Conservation (phyloP, 495 filamentous ascomycete species). For the Rusavskia elegans region DNA sequence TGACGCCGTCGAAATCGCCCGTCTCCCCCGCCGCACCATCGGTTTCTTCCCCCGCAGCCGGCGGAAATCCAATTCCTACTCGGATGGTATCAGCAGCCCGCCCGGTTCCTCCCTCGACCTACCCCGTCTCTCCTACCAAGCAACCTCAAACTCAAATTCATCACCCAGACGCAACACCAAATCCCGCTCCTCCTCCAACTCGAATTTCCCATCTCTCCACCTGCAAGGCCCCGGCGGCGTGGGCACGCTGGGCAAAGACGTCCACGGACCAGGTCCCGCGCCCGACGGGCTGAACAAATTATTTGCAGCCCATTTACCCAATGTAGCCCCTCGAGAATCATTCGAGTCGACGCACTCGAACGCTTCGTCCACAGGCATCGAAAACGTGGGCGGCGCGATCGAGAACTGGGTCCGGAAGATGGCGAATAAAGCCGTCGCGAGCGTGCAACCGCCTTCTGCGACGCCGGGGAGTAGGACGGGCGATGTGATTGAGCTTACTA, state of each 20-base stretch:
- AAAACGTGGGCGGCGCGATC: conserved; percentile 69
- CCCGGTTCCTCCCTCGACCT: conserved; percentile 49
- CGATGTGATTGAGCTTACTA: conserved; percentile 72
- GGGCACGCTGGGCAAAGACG: conserved; percentile 54
- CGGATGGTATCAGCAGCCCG: conserved; percentile 38
- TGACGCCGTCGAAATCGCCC: conserved; percentile 66
- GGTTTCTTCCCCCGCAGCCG: conserved; percentile 86
- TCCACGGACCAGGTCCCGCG: conserved; percentile 60
- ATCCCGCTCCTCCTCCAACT: conserved; percentile 17
- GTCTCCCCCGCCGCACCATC: conserved; percentile 62
- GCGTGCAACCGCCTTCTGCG: conserved; percentile 13
- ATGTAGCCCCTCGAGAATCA: conserved; percentile 38
- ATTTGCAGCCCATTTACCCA: conserved; percentile 61
- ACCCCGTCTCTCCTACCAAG: conserved; percentile 7
- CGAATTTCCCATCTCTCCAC: conserved; percentile 15
- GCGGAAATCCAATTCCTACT: conserved; percentile 54
- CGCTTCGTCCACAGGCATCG: conserved; percentile 40
- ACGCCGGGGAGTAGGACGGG: conserved; percentile 30
- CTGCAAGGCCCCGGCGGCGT: conserved; percentile 72
- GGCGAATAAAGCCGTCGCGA: conserved; percentile 40
- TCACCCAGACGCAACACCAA: conserved; percentile 18
- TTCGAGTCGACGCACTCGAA: conserved; percentile 28
- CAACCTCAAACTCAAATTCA: conserved; percentile 21
- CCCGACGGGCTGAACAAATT: conserved; percentile 66
- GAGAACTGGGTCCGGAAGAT: conserved; percentile 81